A percentile compares a stretch with the other conserved stretches of the same genome.
Conservation (phyloP, 2,329 filamentous ascomycete genomes). For the Colletotrichum cereale region DNA sequence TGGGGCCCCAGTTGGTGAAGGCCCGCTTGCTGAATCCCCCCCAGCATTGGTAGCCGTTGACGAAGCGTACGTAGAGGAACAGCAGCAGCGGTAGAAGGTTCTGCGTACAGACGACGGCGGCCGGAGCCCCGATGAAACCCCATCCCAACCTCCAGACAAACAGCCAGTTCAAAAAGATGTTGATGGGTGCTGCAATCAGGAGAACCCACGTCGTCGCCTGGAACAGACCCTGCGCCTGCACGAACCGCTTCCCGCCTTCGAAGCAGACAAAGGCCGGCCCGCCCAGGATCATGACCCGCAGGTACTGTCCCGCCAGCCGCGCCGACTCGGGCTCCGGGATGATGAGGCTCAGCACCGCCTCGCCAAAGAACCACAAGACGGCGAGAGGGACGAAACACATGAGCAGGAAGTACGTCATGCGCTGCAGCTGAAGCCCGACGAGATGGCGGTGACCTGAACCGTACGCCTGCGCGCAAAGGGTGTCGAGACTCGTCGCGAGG, state of each 20-base stretch:
- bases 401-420: slow-evolving; percentile 85
- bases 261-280: slow-evolving; percentile 83
- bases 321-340: slow-evolving; percentile 70
- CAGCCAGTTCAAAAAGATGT: slow-evolving; percentile 82
- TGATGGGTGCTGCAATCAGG: slow-evolving; percentile 80
- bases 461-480: slow-evolving; percentile 93
- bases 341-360: slow-evolving; percentile 68
- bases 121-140: slow-evolving; percentile 85
- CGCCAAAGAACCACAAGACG: slow-evolving; percentile 77
- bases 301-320: slow-evolving; percentile 76
- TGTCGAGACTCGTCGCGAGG: slow-evolving; percentile 91
- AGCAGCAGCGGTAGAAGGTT: slow-evolving; percentile 82
- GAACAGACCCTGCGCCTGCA: slow-evolving; percentile 87
- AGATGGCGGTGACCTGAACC: slow-evolving; percentile 91
- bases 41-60: slow-evolving; percentile 85
- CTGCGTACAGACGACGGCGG: slow-evolving; percentile 83
- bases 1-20: slow-evolving; percentile 81
- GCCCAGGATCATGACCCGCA: slow-evolving; percentile 78
- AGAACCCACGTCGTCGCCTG: slow-evolving; percentile 83
- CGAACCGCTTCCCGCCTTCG: slow-evolving; percentile 82
- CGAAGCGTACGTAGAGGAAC: slow-evolving; percentile 80
- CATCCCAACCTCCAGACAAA: slow-evolving; percentile 79
- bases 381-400: slow-evolving; percentile 78
- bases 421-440: slow-evolving; percentile 82
- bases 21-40: slow-evolving; percentile 80